Base-by-base conservation (phyloP, 371 early-diverging fungal genomes). In the Thermomucor indicae-seudaticae region DNA sequence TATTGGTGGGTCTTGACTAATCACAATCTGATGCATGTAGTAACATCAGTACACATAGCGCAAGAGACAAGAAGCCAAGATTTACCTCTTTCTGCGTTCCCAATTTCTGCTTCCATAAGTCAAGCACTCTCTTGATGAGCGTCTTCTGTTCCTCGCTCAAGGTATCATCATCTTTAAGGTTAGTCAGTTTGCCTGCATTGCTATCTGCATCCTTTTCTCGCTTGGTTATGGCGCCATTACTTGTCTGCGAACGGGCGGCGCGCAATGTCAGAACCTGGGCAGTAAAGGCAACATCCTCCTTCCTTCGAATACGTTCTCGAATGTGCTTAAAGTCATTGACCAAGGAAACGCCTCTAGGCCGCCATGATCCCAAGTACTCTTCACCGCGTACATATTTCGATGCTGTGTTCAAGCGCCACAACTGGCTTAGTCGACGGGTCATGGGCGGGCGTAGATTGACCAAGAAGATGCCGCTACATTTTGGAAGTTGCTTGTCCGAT, bases 361-460 rank as follows among this genome's bases (percentile, higher is more conserved):
- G 75, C 92, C 92, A 92, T 2, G 73, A 70, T 1, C 75, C 83
- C 47, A 92, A 65, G 28, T 79, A 79, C 47, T 92, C 93, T 55
- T 91, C 90, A 23, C 95, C 95, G 8, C 93, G 81, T 6, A 92
- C 89, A 62, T 92, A 92, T 43, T 84, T 79, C 30, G 76, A 70
- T n/a, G 84, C 79, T 0, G 89, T 87, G 55, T 87, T 83, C 23
- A 85, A 57, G 4, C 85, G 64, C 91, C 91, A 90, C 14, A 89
- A 49, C 17, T 87, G 82, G 6, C 72, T 68, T 12, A 71, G 60
- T 29, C 75, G 77, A 6, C 74, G 72, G 1, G 79, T 73, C 58
- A 74, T 70, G 6, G 73, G 73, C 1, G 87, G 87, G 28, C 73
- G 79, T 6, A 84, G 55, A 6, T 67, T 70, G 14, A 84, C 69